A percentile compares a stretch with the other conserved stretches of the same genome.
Evolutionary conservation across 2,329 filamentous ascomycete genomes (phyloP).

Genomic region (Lecanicillium sp.): DNA sequence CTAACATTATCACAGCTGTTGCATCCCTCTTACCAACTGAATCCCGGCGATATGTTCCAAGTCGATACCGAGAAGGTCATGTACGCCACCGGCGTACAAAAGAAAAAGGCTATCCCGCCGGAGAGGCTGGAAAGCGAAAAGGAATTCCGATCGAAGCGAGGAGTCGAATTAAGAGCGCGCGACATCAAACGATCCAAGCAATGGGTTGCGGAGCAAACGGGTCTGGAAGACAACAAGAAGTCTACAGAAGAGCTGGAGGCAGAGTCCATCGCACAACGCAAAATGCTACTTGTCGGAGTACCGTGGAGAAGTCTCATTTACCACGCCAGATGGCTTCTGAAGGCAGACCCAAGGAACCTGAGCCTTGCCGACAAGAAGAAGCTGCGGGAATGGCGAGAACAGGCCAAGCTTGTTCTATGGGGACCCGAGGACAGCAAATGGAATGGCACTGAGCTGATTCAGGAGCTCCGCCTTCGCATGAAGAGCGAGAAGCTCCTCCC

Average conservation of each 20-base stretch:
- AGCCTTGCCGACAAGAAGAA: conserved; percentile 69
- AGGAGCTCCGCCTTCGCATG: conserved; percentile 28
- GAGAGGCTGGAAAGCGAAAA: conserved; percentile 26
- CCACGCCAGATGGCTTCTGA: conserved; percentile 15
- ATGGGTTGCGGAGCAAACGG: no score
- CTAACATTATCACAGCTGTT: conserved; percentile 58
- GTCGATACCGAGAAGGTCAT: conserved; percentile 86
- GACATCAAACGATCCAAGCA: no score
- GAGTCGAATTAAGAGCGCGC: no score
- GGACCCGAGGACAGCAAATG: conserved; percentile 27
- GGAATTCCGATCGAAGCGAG: conserved; percentile 22
- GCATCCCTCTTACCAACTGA: conserved; percentile 87
- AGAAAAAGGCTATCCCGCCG: no score
- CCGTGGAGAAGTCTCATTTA: no score
- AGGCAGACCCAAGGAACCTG: conserved; percentile 10
- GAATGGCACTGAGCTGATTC: conserved; percentile 25
- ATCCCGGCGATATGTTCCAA: conserved; percentile 97
- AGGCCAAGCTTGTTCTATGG: conserved; percentile 55
- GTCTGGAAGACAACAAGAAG: conserved; percentile 17
- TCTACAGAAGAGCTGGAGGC: conserved; percentile 17
- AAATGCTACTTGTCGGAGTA: conserved; percentile 17
- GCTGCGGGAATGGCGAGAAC: conserved; percentile 64
- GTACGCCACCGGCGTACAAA: conserved; percentile 74
- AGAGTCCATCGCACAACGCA: no score
- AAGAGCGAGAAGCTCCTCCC: conserved; percentile 27